phyloP scores from a whole-genome alignment of 2,329 filamentous ascomycete genomes.

The Alternaria arborescens region DNA sequence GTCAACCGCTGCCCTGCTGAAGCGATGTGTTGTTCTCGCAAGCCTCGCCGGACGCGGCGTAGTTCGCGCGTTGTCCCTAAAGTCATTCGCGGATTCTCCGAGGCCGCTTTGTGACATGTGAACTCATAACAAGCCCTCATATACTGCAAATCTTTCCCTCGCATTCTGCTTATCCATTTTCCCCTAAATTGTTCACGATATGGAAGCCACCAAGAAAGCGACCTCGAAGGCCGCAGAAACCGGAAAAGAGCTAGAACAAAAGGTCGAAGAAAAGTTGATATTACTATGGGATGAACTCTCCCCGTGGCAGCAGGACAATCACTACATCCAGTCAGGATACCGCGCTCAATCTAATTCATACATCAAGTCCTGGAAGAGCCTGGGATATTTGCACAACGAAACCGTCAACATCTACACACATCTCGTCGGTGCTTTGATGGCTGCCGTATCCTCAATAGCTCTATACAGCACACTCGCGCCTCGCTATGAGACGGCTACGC shows the following conservation, averaged over 20 bases:
- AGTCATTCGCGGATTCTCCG: not conserved
- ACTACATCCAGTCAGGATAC: slow-evolving; percentile 73
- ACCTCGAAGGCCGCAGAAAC: slow-evolving; percentile 21
- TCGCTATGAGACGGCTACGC: slow-evolving; percentile 46
- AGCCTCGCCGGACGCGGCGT: slow-evolving; percentile 12
- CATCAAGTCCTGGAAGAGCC: slow-evolving; percentile 63
- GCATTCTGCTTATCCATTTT: not conserved
- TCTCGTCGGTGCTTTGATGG: slow-evolving; percentile 56
- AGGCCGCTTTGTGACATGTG: slow-evolving; percentile 8
- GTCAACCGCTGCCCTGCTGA: not conserved
- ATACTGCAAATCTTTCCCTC: not conserved
- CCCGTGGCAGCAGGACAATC: slow-evolving; percentile 67
- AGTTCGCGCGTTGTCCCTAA: slow-evolving; percentile 5
- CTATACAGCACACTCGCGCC: slow-evolving; percentile 39
- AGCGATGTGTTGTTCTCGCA: slow-evolving; percentile 14
- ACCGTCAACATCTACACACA: slow-evolving; percentile 78
- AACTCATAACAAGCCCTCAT: not conserved
- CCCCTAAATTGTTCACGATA: slow-evolving; percentile 1
- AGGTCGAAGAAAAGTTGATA: slow-evolving; percentile 60
- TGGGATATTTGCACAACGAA: slow-evolving; percentile 73
- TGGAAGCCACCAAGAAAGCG: slow-evolving; percentile 36
- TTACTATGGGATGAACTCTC: slow-evolving; percentile 55
- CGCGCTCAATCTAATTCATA: slow-evolving; percentile 70
- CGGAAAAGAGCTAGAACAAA: slow-evolving; percentile 41
- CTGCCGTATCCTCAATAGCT: slow-evolving; percentile 27